These are phyloP conservation scores for Kalanchoe fedtschenkoi DNA, from an alignment of 164 flowering plant genomes.

Conservation along the genomic window DNA sequence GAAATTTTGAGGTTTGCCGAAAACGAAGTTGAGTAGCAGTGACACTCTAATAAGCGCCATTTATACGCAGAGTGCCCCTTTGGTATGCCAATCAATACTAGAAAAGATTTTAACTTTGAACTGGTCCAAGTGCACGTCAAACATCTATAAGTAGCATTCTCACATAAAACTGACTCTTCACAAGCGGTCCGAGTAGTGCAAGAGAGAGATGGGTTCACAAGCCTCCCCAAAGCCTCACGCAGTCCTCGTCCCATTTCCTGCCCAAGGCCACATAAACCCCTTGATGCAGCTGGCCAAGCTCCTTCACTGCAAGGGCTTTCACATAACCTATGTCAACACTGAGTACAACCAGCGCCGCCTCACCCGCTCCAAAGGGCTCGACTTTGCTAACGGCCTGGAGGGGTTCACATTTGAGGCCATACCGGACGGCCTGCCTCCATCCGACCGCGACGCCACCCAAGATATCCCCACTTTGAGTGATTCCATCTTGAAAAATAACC, in stretches of 20 bases:
- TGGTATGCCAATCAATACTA: too few relatives aligned
- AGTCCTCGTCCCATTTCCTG: constrained; percentile 2
- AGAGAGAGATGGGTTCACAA: background rate
- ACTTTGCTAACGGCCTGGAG: background rate
- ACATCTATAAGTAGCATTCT: background rate
- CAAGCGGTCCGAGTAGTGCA: too few relatives aligned
- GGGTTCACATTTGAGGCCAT: constrained; percentile 4
- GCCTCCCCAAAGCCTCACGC: background rate
- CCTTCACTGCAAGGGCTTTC: background rate
- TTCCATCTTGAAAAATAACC: background rate
- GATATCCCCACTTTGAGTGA: constrained; percentile 7
- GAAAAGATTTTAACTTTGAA: too few relatives aligned
- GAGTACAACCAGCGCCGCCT: background rate
- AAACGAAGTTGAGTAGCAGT: too few relatives aligned
- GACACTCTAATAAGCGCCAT: too few relatives aligned
- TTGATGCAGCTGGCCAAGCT: constrained; percentile 3
- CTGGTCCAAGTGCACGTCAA: too few relatives aligned
- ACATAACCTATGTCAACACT: background rate
- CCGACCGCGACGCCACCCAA: constrained; percentile 7
- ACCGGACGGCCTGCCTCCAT: constrained; percentile 10
- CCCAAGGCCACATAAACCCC: constrained; percentile 2
- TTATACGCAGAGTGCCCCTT: too few relatives aligned
- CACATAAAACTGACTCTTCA: background rate
- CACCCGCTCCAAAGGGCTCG: background rate
- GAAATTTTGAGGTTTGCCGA: too few relatives aligned